phyloP scores from a whole-genome alignment of 1,284 basidiomycete genomes.

The Puccinia brachypodii region DNA sequence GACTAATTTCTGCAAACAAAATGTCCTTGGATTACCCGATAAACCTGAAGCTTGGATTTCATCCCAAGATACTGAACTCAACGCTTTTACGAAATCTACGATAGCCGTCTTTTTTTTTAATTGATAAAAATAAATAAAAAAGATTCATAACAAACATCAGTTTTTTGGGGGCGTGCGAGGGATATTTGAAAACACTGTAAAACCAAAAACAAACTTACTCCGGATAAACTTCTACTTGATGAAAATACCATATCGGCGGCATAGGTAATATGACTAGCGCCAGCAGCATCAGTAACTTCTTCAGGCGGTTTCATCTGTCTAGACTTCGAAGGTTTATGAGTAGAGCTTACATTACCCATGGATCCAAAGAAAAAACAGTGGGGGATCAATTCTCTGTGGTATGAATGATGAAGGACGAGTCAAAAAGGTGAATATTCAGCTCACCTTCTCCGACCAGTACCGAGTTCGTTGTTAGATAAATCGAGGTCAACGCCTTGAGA shows the following conservation, averaged over 20 bases:
- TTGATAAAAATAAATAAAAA: neutral
- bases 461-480: slow-evolving; percentile 5
- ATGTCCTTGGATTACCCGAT: slow-evolving; percentile 82
- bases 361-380: neutral
- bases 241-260: slow-evolving; percentile 99
- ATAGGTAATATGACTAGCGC: slow-evolving; percentile 96
- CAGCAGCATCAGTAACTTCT: slow-evolving; percentile 92
- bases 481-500: slow-evolving; percentile 64
- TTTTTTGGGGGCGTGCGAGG: neutral
- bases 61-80: slow-evolving; percentile 98
- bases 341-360: too few relatives aligned
- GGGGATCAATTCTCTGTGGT: neutral
- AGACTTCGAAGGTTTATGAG: slow-evolving; percentile 55
- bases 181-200: slow-evolving; percentile 1
- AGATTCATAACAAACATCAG: neutral
- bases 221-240: slow-evolving; percentile 85
- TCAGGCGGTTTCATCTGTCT: slow-evolving; percentile 68
- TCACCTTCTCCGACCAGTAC: slow-evolving; percentile 20
- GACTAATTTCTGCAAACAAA: slow-evolving; percentile 97
- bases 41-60: slow-evolving; percentile 96
- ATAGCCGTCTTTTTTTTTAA: slow-evolving; percentile 81
- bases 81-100: slow-evolving; percentile 93
- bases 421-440: neutral
- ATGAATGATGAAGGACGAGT: neutral
- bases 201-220: slow-evolving; percentile 64